Base-by-base conservation (phyloP, 1,284 basidiomycete genomes). In the Malassezia equina region DNA sequence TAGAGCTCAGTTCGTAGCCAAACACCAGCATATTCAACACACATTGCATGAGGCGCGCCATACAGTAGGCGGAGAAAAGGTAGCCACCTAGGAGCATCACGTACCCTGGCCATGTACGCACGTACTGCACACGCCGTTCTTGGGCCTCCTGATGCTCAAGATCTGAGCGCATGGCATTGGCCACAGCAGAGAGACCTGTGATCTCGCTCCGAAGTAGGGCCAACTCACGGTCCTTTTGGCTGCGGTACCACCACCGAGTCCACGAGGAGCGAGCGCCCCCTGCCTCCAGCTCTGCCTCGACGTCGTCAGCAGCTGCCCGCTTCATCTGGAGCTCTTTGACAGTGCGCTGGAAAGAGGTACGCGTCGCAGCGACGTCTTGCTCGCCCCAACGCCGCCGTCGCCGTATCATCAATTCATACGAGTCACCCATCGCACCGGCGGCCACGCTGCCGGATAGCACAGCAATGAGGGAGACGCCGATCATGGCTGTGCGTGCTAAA, bases 381-480 rank as follows among this genome's bases (percentile, higher is more conserved):
- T 55, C 52, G 7, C 56, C 50, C n/a, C 60, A 58, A 2, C 53
- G 51, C 1, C 56, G 53, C 24, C 57, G 54, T 25, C 58, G 52
- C 32, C 59, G 62, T 3, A 63, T 48, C 42, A 55, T 58, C 47
- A 42, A 72, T 49, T 78, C 76, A 56, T 67, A 76, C 13, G 76
- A 75, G 44, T 77, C 73, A 73, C 73, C 75, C 0, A 76, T 76
- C 0, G 76, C 74, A 43, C 75, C 75, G 23, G 75, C 66, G 0
- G 76, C 76, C 32, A 72, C 76, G 7, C 72, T 75, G 4, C 77
- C 77, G 0, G 77, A 77, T 0, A 78, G 61, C 0, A 71, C 54
- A 1, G 71, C 77, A 46, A 78, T 78, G n/a, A 78, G 64, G 4
- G 69, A 60, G 13, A 76, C 71, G 7, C 77, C 77, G 2, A 77